Base-by-base conservation (phyloP, 2,329 filamentous ascomycete genomes). In the Esteya vermicola region DNA sequence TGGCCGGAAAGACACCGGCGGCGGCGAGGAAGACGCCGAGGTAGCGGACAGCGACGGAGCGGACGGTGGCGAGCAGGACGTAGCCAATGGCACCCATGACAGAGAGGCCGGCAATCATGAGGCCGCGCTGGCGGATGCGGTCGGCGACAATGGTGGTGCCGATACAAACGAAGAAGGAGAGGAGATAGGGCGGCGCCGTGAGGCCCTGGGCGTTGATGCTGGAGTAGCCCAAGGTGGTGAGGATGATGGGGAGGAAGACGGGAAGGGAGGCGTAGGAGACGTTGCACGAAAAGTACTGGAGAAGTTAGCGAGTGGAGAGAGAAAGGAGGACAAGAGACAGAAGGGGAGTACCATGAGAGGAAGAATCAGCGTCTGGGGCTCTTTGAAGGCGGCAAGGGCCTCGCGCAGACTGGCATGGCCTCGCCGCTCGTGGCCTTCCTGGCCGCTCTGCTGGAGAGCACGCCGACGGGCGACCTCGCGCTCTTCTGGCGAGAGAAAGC, bases 161-260 rank as follows among this genome's bases (percentile, higher is more conserved):
- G 43, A 85, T 67, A 33, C 75, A 79, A 19, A 75, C 57, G 12
- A 81, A 48, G 52, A 80, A 83, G 2, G 78, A 68, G 14, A 81
- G 56, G 48, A 85, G 73, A 54, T 80, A 84, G 0, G 80, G 78
- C 1, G 80, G 80, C 0, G 79, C 78, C 1, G 78, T 78, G 12
- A 86, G 66, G 1, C 80, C 81, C 56, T 86, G 81, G 0, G 81
- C 76, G 43, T 75, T 63, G 46, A 83, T 68, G 16, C 68, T 62
- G 1, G 68, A 70, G 57, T 78, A 85, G 13, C 80, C 79, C 74
- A 85, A 81, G 41, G 72, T 64, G 34, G 67, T 58, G 14, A 81
- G 59, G 45, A 81, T 78, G 3, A 73, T 71, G 0, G 75, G 75
- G 4, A 80, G 61, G 49, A 78, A 81, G 6, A 78, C 72, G 0